These are phyloP conservation scores for Geotrichum fermentans DNA, from an alignment of 1,139 yeast species.

Conservation along the genomic window DNA sequence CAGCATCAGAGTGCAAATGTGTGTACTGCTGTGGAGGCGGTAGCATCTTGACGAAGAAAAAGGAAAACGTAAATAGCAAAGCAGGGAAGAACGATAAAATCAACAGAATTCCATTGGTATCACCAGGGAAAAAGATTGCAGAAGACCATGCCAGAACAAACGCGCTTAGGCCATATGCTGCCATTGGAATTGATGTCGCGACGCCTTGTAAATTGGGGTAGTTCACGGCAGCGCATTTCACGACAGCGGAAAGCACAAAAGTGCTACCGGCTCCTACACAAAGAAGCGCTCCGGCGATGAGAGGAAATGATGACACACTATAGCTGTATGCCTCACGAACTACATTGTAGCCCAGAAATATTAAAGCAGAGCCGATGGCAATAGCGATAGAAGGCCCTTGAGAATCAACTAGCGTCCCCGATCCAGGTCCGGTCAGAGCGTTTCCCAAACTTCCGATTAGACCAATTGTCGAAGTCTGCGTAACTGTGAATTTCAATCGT, in stretches of 20 bases:
- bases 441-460: conserved; percentile 57
- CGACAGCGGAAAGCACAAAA: conserved; percentile 39
- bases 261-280: conserved; percentile 40
- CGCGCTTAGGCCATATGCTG: conserved; percentile 43
- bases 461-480: conserved; percentile 54
- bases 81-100: conserved; percentile 36
- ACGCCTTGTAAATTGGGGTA: conserved; percentile 39
- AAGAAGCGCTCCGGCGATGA: conserved; percentile 33
- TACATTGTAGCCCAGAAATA: conserved; percentile 34
- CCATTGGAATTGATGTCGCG: conserved; percentile 42
- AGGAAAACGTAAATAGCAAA: conserved; percentile 27
- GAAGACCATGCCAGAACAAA: conserved; percentile 38
- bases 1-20: conserved; percentile 16
- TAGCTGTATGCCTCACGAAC: conserved; percentile 29
- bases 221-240: conserved; percentile 43
- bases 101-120: conserved; percentile 34
- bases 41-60: conserved; percentile 27
- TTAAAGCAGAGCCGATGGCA: conserved; percentile 31
- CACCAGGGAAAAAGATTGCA: conserved; percentile 31
- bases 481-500: conserved; percentile 48
- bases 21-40: conserved; percentile 19
- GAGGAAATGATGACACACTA: conserved; percentile 25
- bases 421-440: conserved; percentile 56
- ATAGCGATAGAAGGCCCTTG: conserved; percentile 46
- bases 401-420: conserved; percentile 56